These are phyloP conservation scores for Allomyces macrogynus DNA, from an alignment of 192 early-diverging fungal species.

Conservation along the genomic window DNA sequence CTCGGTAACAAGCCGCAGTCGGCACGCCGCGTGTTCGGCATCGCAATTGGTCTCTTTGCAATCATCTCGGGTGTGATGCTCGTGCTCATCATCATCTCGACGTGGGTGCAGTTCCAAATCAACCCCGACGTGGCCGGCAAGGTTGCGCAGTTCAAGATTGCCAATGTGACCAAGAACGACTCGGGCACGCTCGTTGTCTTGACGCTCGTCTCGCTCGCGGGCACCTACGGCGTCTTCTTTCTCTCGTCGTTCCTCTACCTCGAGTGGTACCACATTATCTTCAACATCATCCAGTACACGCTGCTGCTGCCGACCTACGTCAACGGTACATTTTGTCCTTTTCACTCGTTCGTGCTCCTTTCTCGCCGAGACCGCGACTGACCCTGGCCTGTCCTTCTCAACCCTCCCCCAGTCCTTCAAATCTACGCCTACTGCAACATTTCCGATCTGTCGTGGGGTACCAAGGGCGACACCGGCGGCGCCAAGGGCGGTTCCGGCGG, in stretches of 20 bases:
- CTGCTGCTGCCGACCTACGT: constrained; percentile 19
- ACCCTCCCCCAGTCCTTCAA: constrained; percentile 10
- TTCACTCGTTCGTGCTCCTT: no score
- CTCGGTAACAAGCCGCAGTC: constrained; percentile 94
- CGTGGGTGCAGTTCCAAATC: constrained; percentile 25
- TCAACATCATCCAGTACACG: constrained; percentile 21
- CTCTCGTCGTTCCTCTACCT: constrained; percentile 48
- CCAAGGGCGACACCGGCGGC: constrained; percentile 21
- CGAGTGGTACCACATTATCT: background rate
- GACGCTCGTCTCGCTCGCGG: constrained; percentile 37
- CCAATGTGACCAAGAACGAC: constrained; percentile 17
- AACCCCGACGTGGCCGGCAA: constrained; percentile 12
- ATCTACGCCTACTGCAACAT: constrained; percentile 19
- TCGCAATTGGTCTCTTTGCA: constrained; percentile 61
- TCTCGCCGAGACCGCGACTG: no score
- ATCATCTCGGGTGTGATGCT: constrained; percentile 70
- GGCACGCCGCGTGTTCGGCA: constrained; percentile 52
- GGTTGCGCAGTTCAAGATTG: constrained; percentile 10
- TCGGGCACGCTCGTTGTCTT: constrained; percentile 58
- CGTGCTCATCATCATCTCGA: constrained; percentile 39
- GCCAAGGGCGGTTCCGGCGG: background rate
- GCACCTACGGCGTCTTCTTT: constrained; percentile 69
- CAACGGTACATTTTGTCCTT: constrained; percentile 7
- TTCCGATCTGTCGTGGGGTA: constrained; percentile 31
- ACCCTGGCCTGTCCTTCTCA: no score